Conservation (phyloP, 495 filamentous ascomycete genomes). For the Talaromyces proteolyticus region DNA sequence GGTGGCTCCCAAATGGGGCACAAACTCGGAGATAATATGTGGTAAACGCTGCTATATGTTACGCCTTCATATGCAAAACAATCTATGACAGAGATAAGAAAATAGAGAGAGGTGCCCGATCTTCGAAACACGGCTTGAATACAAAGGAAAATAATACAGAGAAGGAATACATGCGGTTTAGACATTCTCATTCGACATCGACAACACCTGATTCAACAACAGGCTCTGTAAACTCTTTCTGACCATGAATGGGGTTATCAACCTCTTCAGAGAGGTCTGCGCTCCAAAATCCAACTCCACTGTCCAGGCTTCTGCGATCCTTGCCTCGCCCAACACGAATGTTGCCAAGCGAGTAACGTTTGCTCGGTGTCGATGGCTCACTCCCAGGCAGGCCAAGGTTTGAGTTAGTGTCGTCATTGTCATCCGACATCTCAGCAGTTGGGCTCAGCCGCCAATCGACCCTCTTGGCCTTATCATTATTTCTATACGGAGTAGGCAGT, state of each 20-base stretch:
- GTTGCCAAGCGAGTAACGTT: slow-evolving; percentile 37
- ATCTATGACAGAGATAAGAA: too few species aligned
- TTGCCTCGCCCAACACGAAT: slow-evolving; percentile 42
- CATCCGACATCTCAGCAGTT: slow-evolving; percentile 6
- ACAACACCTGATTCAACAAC: background rate
- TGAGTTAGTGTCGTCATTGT: slow-evolving; percentile 43
- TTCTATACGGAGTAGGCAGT: background rate
- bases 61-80: too few species aligned
- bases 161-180: too few species aligned
- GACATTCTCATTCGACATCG: too few species aligned
- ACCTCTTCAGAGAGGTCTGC: slow-evolving; percentile 45
- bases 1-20: too few species aligned
- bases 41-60: too few species aligned
- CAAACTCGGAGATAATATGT: too few species aligned
- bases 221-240: background rate
- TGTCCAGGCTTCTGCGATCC: slow-evolving; percentile 43
- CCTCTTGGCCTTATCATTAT: background rate
- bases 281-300: slow-evolving; percentile 48
- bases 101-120: too few species aligned
- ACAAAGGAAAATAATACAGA: background rate
- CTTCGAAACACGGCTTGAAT: too few species aligned
- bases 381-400: slow-evolving; percentile 38
- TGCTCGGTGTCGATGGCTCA: slow-evolving; percentile 42
- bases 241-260: background rate
- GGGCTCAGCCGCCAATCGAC: slow-evolving; percentile 22